Base-by-base conservation (phyloP, 2,329 filamentous ascomycete genomes). In the Ophiocordyceps robertsii region DNA sequence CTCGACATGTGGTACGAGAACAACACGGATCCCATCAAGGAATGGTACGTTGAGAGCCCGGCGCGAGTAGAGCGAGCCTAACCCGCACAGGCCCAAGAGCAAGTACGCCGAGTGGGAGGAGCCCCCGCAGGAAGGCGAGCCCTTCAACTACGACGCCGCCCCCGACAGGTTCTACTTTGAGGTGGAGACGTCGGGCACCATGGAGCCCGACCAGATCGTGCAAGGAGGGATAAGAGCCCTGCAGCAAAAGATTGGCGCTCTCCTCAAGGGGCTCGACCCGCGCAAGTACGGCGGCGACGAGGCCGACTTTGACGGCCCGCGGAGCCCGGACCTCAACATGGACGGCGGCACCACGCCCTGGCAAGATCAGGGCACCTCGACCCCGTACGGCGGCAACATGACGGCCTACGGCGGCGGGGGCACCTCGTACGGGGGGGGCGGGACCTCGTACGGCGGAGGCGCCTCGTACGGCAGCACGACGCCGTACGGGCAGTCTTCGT, bases 1-100 rank as follows among this genome's bases (percentile, higher is more conserved):
- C 72, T 92, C 43, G 86, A 94, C 56, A 78, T 94, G 63, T 98
- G 92, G 92, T 95, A 87, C 60, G 92, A 98, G 69, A 65, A 66
- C 49, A 61, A 65, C 43, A 76, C 82, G 52, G 84, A 93, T 63
- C 65, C 85, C 1, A 73, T 76, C 45, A 75, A 79, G 55, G 90
- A 95, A 70, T 95, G 89, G 89, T 93, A 67, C 62, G 80, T 43
- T 24, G 21, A 9, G 21, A 9, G 29, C 12, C 12, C 14, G 9
- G 16, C 16, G 14, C 33, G 12, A n/a, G 4, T 16, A 10, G n/a
- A 17, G 6, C 33, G 16, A 36, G n/a, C 5, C 32, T 42, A 17
- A 41, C 43, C 2, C 33, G 24, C 7, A 29, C 56, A 89, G 75
- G 89, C 88, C 88, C 51, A 82, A 81, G 65, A 86, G 76, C 58